Percentiles rank a stretch among this genome's conserved stretches.
Evolutionary conservation across 441 rosid genomes (phyloP).

Genomic region (Adansonia madagascariensis): DNA sequence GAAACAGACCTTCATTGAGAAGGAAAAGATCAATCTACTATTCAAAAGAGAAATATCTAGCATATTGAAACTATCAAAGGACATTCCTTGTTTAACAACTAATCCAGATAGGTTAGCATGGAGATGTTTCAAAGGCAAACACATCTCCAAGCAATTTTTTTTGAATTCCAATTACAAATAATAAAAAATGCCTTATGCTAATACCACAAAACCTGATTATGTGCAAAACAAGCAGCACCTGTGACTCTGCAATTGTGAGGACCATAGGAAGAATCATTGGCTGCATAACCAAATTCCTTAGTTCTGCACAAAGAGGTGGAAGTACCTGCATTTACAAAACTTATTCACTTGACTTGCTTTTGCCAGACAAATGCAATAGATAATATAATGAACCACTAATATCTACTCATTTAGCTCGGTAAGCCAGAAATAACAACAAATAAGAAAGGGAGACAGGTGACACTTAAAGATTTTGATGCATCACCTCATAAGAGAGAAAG

Average conservation of each 20-base stretch:
- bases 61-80: background rate
- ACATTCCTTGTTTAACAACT: background rate
- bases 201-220: slow-evolving; percentile 19
- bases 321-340: slow-evolving; percentile 65
- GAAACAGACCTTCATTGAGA: background rate
- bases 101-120: slow-evolving; percentile 16
- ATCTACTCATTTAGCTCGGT: slow-evolving; percentile 2
- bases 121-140: background rate
- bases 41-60: background rate
- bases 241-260: slow-evolving; percentile 91
- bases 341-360: slow-evolving; percentile 7
- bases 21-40: slow-evolving; percentile 1
- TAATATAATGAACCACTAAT: slow-evolving; percentile 1
- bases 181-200: background rate
- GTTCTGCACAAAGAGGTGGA: slow-evolving; percentile 96
- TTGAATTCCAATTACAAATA: background rate
- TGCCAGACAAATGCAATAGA: background rate
- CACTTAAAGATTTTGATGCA: background rate
- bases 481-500: slow-evolving; percentile 2
- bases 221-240: slow-evolving; percentile 53
- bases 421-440: slow-evolving; percentile 14
- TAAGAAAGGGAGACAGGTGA: background rate
- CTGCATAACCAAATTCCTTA: slow-evolving; percentile 95
- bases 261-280: slow-evolving; percentile 97
- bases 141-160: background rate